Conservation (phyloP, 2,329 filamentous ascomycete genomes). For the Colletotrichum sansevieriae region DNA sequence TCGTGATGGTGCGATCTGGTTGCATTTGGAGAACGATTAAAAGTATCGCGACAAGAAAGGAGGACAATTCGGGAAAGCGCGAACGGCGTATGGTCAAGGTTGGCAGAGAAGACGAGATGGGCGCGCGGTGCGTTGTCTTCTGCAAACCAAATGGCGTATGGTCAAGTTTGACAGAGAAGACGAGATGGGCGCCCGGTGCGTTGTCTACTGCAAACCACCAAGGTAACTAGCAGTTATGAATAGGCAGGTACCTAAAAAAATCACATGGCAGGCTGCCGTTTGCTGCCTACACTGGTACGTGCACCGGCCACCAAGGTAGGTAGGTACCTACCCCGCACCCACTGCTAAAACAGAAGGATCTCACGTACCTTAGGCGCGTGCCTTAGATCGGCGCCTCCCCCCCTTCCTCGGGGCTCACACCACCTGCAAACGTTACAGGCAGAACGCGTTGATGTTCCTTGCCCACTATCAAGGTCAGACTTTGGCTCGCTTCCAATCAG, state of each 20-base stretch:
- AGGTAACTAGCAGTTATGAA: not conserved
- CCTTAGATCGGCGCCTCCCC: not conserved
- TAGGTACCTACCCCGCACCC: not conserved
- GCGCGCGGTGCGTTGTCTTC: not conserved
- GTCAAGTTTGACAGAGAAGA: not conserved
- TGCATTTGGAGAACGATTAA: not conserved
- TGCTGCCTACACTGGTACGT: not conserved
- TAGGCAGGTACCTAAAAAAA: not conserved
- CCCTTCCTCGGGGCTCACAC: not conserved
- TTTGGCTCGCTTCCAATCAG: not conserved
- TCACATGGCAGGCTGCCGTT: not conserved
- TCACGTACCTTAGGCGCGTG: not conserved
- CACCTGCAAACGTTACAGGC: not conserved
- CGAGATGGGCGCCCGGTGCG: not conserved
- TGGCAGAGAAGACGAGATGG: not conserved
- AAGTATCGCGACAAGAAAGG: no score
- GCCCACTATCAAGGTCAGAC: not conserved
- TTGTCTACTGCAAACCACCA: not conserved
- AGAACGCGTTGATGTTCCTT: not conserved
- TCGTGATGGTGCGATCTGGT: conserved; percentile 1
- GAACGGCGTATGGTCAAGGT: not conserved
- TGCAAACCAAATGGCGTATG: not conserved
- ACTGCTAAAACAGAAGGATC: not conserved
- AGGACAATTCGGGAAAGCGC: no score
- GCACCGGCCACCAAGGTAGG: not conserved